A percentile compares a stretch with the other conserved stretches of the same genome.
These are phyloP conservation scores for Cyberlindnera amylophila DNA, from an alignment of 805 yeast species.

Conservation along the genomic window DNA sequence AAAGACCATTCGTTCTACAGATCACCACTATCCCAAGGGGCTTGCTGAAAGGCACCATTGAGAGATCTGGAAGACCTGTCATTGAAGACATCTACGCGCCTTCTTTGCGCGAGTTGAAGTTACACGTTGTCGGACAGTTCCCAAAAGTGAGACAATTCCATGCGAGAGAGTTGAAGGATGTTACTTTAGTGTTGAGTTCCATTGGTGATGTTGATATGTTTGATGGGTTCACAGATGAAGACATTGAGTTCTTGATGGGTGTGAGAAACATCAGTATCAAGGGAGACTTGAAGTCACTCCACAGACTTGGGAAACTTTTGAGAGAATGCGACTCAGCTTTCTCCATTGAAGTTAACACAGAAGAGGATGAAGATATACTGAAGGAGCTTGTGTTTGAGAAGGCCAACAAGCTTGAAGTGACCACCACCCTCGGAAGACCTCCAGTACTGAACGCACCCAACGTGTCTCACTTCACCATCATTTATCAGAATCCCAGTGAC, in stretches of 20 bases:
- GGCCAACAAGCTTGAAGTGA: background rate
- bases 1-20: constrained; percentile 1
- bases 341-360: constrained; percentile 1
- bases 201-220: constrained; percentile 5
- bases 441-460: constrained; percentile 1
- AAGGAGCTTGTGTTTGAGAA: constrained; percentile 29
- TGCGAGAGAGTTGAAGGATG: constrained; percentile 1
- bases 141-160: constrained; percentile 1
- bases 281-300: background rate
- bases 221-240: constrained; percentile 4
- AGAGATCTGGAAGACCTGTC: constrained; percentile 3
- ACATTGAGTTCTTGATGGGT: constrained; percentile 1
- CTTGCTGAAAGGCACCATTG: background rate
- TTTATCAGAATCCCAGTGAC: constrained; percentile 1
- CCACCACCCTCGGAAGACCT: background rate
- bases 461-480: constrained; percentile 2
- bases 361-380: constrained; percentile 45
- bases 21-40: constrained; percentile 2
- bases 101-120: background rate
- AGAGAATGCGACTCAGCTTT: constrained; percentile 1
- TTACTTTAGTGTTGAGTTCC: constrained; percentile 3
- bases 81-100: constrained; percentile 7
- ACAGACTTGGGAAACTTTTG: background rate
- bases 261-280: constrained; percentile 1
- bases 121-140: constrained; percentile 5